Percentiles rank a stretch among this genome's conserved stretches.
Evolutionary conservation across 2,329 filamentous ascomycete species (phyloP).

Genomic region (Microsporum canis): DNA sequence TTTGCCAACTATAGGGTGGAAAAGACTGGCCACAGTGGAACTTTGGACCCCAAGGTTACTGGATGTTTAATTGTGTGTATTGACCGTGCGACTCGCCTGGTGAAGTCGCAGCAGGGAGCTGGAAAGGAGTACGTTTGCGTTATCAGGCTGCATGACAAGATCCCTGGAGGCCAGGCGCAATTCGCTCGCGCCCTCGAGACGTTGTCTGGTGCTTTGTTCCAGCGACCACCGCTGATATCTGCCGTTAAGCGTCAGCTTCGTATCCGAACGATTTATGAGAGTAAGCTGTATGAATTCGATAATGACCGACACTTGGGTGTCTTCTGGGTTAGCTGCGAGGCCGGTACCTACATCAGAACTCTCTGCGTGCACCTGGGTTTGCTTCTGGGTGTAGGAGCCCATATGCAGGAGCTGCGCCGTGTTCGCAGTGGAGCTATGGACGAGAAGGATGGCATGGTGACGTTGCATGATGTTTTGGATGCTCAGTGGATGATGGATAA

Average conservation of each 20-base stretch:
- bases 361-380: constrained; percentile 87
- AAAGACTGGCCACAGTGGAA: constrained; percentile 97
- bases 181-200: constrained; percentile 91
- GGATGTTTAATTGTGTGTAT: constrained; percentile 91
- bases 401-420: constrained; percentile 96
- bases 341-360: constrained; percentile 96
- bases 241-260: constrained; percentile 97
- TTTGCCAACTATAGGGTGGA: constrained; percentile 51
- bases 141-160: constrained; percentile 86
- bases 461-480: constrained; percentile 88
- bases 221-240: constrained; percentile 91
- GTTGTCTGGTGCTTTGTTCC: constrained; percentile 91
- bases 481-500: constrained; percentile 96
- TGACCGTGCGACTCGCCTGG: constrained; percentile 89
- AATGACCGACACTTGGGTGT: constrained; percentile 95
- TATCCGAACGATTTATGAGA: constrained; percentile 96
- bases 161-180: constrained; percentile 84
- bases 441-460: constrained; percentile 79
- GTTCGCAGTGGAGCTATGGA: constrained; percentile 92
- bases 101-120: constrained; percentile 97
- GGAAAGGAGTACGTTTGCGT: constrained; percentile 99
- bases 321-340: constrained; percentile 99
- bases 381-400: constrained; percentile 69
- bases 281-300: constrained; percentile 93
- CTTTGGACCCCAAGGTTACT: constrained; percentile 95